Evolutionary conservation across 441 rosid species (phyloP), one percentile per base, ranked within the genome.

Genomic region (Pelargonium cotyledonis): DNA sequence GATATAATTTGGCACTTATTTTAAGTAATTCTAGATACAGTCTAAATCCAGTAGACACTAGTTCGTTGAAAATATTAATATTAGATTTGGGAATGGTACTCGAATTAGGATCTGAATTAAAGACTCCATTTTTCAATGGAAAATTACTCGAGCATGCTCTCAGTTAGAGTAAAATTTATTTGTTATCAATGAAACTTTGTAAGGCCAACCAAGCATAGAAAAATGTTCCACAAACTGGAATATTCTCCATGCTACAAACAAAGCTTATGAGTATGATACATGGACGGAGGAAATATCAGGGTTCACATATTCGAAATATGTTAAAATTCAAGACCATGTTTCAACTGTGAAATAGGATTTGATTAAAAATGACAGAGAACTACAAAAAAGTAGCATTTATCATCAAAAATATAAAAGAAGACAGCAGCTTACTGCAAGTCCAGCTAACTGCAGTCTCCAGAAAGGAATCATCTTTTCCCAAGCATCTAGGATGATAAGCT

Each of bases 401-500:
- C 26, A 41, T 41, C 10, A 41, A 41, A 41, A 8, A 57, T 57
- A 8, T 8, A 19, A 19, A 26, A 4, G 14, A 35, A 75, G 38
- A 58, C 41, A 63, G 66, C 8, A 65, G 63, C 86, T 66, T 71
- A 87, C 92, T 79, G 68, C 92, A 87, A 71, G 49, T 65, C 89
- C 88, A 84, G 41, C 26, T 65, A 35, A 74, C 77, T 57, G 73
- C 78, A 21, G 63, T 69, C 44, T 76, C 35, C 70, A 71, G 46
- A 14, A 55, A 65, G 61, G 81, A 68, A 55, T 70, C 82, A 57
- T 78, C 80, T 46, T 72, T 68, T 26, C 66, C 69, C 11, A 78
- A 82, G 69, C 92, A 87, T 0, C 19, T 31, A 10, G 80, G 76
- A 80, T 87, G 92, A 79, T 76, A 87, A 73, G 76, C 86, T 79